Evolutionary conservation across 23 red algal genomes (phyloP).

Genomic region (Gracilaria domingensis): DNA sequence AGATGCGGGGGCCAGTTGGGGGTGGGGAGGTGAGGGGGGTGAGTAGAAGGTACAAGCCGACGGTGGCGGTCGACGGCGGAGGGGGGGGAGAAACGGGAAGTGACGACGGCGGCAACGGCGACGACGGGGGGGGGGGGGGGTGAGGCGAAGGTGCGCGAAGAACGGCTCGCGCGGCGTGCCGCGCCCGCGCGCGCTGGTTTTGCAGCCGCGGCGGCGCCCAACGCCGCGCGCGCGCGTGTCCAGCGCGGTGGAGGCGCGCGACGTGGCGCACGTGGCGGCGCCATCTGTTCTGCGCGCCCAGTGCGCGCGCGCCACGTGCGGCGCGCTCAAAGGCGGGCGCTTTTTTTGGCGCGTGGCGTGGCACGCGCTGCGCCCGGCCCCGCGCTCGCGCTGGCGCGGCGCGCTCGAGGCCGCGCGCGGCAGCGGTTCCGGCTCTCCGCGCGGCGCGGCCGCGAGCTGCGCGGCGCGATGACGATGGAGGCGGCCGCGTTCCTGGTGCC

Average conservation of each 20-base stretch:
- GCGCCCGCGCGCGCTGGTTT: neutral
- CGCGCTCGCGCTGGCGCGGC: neutral
- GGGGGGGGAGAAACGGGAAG: neutral
- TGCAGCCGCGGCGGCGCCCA: neutral
- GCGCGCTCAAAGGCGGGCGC: neutral
- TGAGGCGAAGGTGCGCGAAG: neutral
- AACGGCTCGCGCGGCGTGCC: neutral
- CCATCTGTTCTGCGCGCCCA: neutral
- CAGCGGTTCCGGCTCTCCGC: too few relatives aligned
- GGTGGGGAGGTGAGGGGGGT: neutral
- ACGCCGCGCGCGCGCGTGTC: neutral
- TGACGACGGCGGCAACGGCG: neutral
- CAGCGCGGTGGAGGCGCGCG: neutral
- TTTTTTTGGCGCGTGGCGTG: neutral
- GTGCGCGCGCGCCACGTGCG: conserved; percentile 4
- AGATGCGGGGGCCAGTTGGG: neutral
- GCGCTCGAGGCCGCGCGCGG: neutral
- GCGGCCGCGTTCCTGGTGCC: neutral
- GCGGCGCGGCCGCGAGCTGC: neutral
- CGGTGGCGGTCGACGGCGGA: neutral
- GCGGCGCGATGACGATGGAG: neutral
- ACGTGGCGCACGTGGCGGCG: neutral
- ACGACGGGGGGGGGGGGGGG: too few relatives aligned
- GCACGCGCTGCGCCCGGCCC: neutral
- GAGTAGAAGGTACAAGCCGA: too few relatives aligned